Base-by-base conservation (phyloP, 192 early-diverging fungal genomes). In the Coemansia sp. region DNA sequence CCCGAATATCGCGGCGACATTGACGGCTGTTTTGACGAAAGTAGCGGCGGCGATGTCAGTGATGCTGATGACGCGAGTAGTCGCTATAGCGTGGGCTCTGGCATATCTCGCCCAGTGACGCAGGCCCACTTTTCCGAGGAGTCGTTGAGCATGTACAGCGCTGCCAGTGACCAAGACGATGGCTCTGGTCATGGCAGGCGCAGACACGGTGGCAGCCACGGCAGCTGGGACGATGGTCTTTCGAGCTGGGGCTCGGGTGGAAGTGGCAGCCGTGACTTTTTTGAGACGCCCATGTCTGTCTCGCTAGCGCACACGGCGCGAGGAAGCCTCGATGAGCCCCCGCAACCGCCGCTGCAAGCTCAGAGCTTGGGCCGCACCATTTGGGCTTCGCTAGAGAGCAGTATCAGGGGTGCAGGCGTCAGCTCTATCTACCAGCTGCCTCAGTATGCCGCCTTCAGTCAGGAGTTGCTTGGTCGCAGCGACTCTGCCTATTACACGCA, bases 111-210 rank as follows among this genome's bases (percentile, higher is more conserved):
- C 2, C 73, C 67, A 33, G 47, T 75, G 57, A 75, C 73, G 5
- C 73, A 75, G 38, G 39, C 47, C 4, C 41, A 18, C 33, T 50
- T 55, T n/a, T 73, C 76, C 4, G 76, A 62, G 18, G 60, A 45
- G 13, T 73, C 76, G 10, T 61, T 69, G 16, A 69, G 76, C 42
- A 50, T 59, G 13, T 73, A 68, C 55, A 78, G 71, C 39, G 75
- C 69, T 0, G 45, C 47, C 20, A 77, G 65, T 59, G 65, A 47
- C 16, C 45, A 48, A 18, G 75, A 61, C 23, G 56, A 34, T 18
- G 18, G 33, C 3, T 39, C 55, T 64, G 69, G 45, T 4, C 26
- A 60, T 34, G 69, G 18, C 6, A 57, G 64, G 56, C 20, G 34
- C 34, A 33, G 20, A 36, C 18, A 34, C 33, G 34, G 31, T 9